A percentile compares a stretch with the other conserved stretches of the same genome.
Conservation (phyloP, 1,284 basidiomycete species). For the Microbotryum violaceum region DNA sequence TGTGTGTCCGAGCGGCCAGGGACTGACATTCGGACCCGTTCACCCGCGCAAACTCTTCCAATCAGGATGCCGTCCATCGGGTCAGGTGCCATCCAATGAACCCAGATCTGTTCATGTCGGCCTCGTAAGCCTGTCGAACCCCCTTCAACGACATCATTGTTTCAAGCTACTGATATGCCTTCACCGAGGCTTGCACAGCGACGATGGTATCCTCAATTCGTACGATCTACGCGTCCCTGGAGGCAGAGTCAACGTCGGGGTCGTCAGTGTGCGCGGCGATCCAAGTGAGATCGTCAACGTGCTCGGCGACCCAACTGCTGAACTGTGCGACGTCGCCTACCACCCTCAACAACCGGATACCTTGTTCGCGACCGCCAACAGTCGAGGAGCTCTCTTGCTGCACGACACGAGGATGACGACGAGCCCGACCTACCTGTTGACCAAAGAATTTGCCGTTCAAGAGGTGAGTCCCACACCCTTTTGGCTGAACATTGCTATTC, state of each 20-base stretch:
- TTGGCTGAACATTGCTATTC: too few species aligned
- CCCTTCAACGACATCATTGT: not conserved
- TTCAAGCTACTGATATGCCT: constrained; percentile 3
- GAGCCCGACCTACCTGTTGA: not conserved
- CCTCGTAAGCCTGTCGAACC: constrained; percentile 46
- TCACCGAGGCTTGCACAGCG: constrained; percentile 42
- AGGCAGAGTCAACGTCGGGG: not conserved
- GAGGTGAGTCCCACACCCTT: constrained; percentile 8
- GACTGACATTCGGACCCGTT: constrained; percentile 37
- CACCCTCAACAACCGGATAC: constrained; percentile 56
- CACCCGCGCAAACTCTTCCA: not conserved
- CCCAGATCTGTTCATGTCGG: constrained; percentile 60
- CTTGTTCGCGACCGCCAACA: constrained; percentile 59
- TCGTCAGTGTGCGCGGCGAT: constrained; percentile 6
- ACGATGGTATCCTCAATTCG: constrained; percentile 54
- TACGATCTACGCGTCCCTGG: constrained; percentile 11
- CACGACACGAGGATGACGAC: constrained; percentile 67
- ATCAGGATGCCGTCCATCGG: constrained; percentile 25
- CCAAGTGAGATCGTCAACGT: not conserved
- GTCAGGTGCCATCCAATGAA: constrained; percentile 44
- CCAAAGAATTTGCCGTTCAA: constrained; percentile 7
- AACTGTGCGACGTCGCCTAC: constrained; percentile 49
- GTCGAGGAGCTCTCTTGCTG: constrained; percentile 52
- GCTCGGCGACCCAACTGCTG: constrained; percentile 5
- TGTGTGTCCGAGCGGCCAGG: too few species aligned